Percentiles rank a stretch among this genome's conserved stretches.
These are phyloP conservation scores for Alternaria sp. DNA, from an alignment of 2,329 filamentous ascomycete species.

Conservation along the genomic window DNA sequence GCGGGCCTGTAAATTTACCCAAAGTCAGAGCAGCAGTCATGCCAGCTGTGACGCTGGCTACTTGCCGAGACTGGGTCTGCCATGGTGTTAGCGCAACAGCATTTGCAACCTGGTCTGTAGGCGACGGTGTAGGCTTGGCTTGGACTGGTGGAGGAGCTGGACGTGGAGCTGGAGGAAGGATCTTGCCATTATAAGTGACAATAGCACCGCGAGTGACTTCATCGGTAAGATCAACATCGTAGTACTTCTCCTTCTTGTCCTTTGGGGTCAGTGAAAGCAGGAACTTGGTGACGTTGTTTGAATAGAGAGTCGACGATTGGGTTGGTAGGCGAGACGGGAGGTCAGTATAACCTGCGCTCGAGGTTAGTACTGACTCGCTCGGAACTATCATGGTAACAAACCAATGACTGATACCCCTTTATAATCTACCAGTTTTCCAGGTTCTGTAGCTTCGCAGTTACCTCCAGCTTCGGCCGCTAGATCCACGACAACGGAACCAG, in stretches of 20 bases:
- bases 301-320: constrained; percentile 88
- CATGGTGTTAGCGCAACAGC: constrained; percentile 78
- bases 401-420: constrained; percentile 86
- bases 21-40: constrained; percentile 79
- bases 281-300: constrained; percentile 92
- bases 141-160: constrained; percentile 68
- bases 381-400: constrained; percentile 45
- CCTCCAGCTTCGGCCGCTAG: constrained; percentile 87
- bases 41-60: constrained; percentile 75
- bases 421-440: constrained; percentile 74
- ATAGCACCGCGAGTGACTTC: constrained; percentile 88
- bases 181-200: constrained; percentile 78
- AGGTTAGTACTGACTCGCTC: constrained; percentile 46
- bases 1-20: constrained; percentile 78
- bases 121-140: constrained; percentile 50
- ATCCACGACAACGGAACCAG: constrained; percentile 87
- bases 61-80: constrained; percentile 80
- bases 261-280: constrained; percentile 81
- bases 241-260: constrained; percentile 79
- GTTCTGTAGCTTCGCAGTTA: constrained; percentile 83
- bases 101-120: constrained; percentile 58
- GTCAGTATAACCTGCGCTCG: constrained; percentile 73
- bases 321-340: constrained; percentile 85
- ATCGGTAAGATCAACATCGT: constrained; percentile 80
- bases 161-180: constrained; percentile 78